These are phyloP conservation scores for Yarrowia sp. DNA, from an alignment of 805 yeast genomes.

Conservation along the genomic window DNA sequence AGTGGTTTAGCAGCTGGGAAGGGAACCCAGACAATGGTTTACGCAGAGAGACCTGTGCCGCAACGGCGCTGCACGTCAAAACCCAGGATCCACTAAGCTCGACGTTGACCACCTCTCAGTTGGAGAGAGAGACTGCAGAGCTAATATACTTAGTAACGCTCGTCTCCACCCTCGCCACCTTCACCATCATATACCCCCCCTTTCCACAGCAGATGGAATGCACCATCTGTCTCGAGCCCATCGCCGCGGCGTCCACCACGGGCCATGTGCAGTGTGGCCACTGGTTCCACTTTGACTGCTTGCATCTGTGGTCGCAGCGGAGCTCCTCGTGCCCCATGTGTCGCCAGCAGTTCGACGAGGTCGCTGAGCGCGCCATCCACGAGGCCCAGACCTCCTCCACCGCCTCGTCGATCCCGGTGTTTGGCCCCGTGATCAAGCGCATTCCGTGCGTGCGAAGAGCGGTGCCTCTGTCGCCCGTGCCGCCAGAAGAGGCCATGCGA, in stretches of 20 bases:
- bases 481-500: conserved; percentile 30
- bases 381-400: background rate
- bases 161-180: background rate
- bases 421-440: conserved; percentile 20
- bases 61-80: conserved; percentile 28
- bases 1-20: no score
- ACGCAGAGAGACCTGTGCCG: background rate
- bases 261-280: conserved; percentile 58
- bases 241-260: conserved; percentile 40
- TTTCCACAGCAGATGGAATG: conserved; percentile 50
- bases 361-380: background rate
- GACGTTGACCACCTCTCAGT: background rate
- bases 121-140: no score
- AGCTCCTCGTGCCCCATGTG: conserved; percentile 70
- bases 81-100: conserved; percentile 22
- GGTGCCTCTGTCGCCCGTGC: conserved; percentile 8
- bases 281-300: conserved; percentile 63
- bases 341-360: conserved; percentile 53
- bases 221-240: conserved; percentile 64
- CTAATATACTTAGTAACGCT: no score
- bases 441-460: conserved; percentile 6
- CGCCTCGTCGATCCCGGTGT: background rate
- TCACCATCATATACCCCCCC: no score
- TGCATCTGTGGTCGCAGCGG: conserved; percentile 62
- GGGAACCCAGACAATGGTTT: no score